These are phyloP conservation scores for Galerina marginata DNA, from an alignment of 768 basidiomycete species.

Conservation along the genomic window DNA sequence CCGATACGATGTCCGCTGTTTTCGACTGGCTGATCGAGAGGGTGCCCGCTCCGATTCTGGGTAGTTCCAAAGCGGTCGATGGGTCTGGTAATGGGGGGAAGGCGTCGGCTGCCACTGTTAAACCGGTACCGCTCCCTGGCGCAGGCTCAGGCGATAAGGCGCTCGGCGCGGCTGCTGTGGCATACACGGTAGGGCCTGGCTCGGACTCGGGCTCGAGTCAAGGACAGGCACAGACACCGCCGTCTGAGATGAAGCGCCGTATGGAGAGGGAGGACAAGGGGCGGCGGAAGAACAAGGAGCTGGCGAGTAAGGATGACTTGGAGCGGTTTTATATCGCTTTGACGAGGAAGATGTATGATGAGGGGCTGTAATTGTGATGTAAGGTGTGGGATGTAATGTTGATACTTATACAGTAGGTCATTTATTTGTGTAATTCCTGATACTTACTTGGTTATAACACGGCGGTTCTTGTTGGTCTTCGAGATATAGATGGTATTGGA, in stretches of 20 bases:
- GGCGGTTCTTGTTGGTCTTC: too few relatives aligned
- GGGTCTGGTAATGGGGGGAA: conserved; percentile 12
- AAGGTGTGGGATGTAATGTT: neutral
- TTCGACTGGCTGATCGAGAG: conserved; percentile 84
- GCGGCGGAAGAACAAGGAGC: conserved; percentile 49
- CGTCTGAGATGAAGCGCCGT: conserved; percentile 28
- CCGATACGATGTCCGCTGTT: conserved; percentile 74
- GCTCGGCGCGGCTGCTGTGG: conserved; percentile 16
- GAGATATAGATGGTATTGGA: too few relatives aligned
- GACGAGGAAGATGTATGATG: conserved; percentile 89
- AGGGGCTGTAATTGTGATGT: conserved; percentile 66
- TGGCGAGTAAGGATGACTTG: conserved; percentile 74
- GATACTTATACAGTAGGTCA: too few relatives aligned
- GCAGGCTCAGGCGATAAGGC: conserved; percentile 14
- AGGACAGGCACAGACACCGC: neutral
- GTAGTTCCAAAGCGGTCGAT: conserved; percentile 1
- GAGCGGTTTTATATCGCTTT: conserved; percentile 91
- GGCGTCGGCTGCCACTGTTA: neutral
- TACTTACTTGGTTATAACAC: too few relatives aligned
- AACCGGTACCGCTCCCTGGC: neutral
- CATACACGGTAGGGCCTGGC: conserved; percentile 9
- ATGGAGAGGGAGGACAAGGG: conserved; percentile 30
- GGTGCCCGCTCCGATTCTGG: conserved; percentile 48
- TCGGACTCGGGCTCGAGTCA: neutral
- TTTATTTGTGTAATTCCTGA: too few relatives aligned